Evolutionary conservation across 805 yeast species (phyloP), one percentile per base, ranked within the genome.

Genomic region (Candida michaelii): DNA sequence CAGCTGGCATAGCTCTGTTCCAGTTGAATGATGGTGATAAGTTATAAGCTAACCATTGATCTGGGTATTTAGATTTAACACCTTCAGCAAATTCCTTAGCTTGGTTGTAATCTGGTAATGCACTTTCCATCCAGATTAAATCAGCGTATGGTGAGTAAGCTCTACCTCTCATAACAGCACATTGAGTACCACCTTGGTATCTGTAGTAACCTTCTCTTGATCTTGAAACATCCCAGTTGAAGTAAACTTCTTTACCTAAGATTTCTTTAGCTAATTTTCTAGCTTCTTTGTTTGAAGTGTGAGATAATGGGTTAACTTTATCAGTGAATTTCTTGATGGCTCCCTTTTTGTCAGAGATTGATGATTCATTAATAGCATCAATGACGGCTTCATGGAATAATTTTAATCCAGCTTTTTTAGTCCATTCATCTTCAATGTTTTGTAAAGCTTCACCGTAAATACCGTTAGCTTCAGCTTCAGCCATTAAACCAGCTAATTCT

Each of bases 111-210:
- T 89, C 96, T 53, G 98, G 98, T 54, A 87, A 79, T 66, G 90
- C 90, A 46, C 96, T 84, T 76, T 91, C 98, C 97, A 91, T 90
- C 98, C 98, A 91, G 55, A 90, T 83, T 73, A 91, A 76, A 68
- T 90, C 98, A 33, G 95, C 89, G 66, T 84, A 91, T 49, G 97
- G 97, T 42, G 97, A 90, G 64, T 76, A 91, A 23, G 96, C 95
- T 60, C 96, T 81, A 49, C 95, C 97, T 65, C 98, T 83, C 83
- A 89, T 91, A 40, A 91, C 85, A 39, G 98, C 97, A 77, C 97
- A 89, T 74, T 88, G 90, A 47, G 97, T 88, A 57, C 98, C 98
- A 58, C 98, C 98, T 59, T 74, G 75, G 82, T 89, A 90, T 62
- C 96, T 81, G 82, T 91, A 91, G 80, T 86, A 87, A 56, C 98